Evolutionary conservation across 345 rosid genomes (phyloP).

Genomic region (Citrus medica): DNA sequence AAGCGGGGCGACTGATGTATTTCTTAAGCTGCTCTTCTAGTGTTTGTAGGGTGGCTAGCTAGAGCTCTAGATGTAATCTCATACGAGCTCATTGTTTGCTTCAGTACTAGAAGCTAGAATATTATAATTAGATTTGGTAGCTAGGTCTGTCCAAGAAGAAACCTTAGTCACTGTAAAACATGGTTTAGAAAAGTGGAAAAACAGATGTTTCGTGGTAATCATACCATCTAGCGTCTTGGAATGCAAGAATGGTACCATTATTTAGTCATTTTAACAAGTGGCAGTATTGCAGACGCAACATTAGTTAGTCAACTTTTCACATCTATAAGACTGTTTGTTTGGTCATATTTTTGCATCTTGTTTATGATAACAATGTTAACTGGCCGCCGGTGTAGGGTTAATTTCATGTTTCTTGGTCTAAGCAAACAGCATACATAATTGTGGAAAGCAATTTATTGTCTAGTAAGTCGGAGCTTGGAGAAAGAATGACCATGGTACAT

Average conservation of each 20-base stretch:
- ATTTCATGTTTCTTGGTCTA: neutral
- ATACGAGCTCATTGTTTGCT: neutral
- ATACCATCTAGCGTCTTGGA: neutral
- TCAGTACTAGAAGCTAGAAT: neutral
- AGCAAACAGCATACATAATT: neutral
- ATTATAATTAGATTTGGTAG: neutral
- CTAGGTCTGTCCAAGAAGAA: neutral
- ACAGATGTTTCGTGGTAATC: neutral
- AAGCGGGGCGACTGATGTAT: neutral
- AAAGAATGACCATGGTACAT: no score
- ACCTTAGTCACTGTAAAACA: neutral
- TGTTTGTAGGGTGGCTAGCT: neutral
- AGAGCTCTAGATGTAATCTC: neutral
- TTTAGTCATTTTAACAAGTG: neutral
- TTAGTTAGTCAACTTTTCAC: constrained; percentile 5
- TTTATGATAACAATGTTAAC: neutral
- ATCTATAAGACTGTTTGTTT: neutral
- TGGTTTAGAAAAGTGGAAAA: neutral
- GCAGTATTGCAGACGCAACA: neutral
- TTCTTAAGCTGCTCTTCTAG: neutral
- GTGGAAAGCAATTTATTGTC: neutral
- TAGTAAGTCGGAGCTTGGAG: no score
- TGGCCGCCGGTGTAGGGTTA: neutral
- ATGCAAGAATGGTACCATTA: neutral
- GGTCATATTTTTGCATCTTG: neutral